Base-by-base conservation (phyloP, 2,329 filamentous ascomycete genomes). In the Penicillium sp. region DNA sequence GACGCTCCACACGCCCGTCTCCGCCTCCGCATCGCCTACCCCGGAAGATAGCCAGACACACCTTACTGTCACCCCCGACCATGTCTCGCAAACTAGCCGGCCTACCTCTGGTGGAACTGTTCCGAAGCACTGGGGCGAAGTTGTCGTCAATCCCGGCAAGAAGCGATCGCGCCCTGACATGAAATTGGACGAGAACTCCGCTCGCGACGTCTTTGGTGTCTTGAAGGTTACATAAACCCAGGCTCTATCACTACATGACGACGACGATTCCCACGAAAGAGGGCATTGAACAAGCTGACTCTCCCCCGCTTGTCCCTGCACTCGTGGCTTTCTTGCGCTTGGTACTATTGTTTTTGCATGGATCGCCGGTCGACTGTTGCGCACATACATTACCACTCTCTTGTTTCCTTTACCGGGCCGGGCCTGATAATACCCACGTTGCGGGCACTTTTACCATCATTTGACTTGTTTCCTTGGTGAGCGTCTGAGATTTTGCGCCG, bases 61-160 rank as follows among this genome's bases (percentile, higher is more conserved):
- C 41, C 14, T 46, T 35, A 27, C 48, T 38, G 28, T 51, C 32
- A 20, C 26, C 6, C 35, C 42, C 22, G 41, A 47, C 26, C 44
- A 34, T 12, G 44, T 17, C 14, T 44, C 39, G 26, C 46, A 28
- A 32, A 36, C 38, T 35, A 44, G 38, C 29, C 46, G 42, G 25
- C 37, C 43, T 12, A 34, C 41, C 25, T 48, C 52, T 2, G 44
- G 32, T 14, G 50, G 57, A 14, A 50, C 57, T 1, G 56, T 62
- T 2, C 62, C 62, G 1, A 67, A 65, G 44, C 64, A 68, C 34
- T 68, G 66, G 66, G 65, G 65, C 3, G 66, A 68, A 43, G 66
- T 68, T 3, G 61, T 68, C 6, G 60, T 67, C 35, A 67, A 65
- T 25, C 58, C 62, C 27, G 56, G 53, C 32, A 65, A 61, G 44